These are phyloP conservation scores for Pythium coloratum DNA, from an alignment of 352 stramenopile species.

Conservation along the genomic window DNA sequence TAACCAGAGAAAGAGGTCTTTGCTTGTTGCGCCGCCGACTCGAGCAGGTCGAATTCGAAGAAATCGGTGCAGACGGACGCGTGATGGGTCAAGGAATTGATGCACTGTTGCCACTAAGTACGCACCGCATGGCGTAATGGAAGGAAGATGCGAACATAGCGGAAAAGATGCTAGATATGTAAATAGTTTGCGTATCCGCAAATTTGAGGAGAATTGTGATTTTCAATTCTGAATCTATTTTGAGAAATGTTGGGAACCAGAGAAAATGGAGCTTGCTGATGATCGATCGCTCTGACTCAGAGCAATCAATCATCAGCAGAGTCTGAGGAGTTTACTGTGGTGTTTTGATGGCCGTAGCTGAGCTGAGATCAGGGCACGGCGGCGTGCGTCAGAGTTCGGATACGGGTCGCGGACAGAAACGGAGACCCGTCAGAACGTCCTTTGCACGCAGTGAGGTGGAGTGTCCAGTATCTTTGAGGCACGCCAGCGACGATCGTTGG, in stretches of 20 bases:
- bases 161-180: neutral
- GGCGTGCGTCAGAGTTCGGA: neutral
- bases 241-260: neutral
- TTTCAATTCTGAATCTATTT: neutral
- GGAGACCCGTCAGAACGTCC: neutral
- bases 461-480: neutral
- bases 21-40: neutral
- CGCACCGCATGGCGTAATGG: neutral
- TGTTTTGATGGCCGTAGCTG: neutral
- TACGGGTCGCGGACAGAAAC: neutral
- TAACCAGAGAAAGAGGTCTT: neutral
- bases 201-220: neutral
- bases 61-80: conserved; percentile 1
- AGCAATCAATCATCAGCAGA: too few relatives aligned
- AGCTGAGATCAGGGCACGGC: neutral
- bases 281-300: neutral
- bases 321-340: neutral
- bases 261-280: neutral
- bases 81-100: conserved; percentile 1
- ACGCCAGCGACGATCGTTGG: neutral
- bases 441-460: neutral
- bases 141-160: neutral
- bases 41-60: conserved; percentile 2
- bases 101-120: neutral
- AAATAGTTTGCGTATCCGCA: neutral